Base-by-base conservation (phyloP, 2,329 filamentous ascomycete species). In the Endocalyx cinctus region DNA sequence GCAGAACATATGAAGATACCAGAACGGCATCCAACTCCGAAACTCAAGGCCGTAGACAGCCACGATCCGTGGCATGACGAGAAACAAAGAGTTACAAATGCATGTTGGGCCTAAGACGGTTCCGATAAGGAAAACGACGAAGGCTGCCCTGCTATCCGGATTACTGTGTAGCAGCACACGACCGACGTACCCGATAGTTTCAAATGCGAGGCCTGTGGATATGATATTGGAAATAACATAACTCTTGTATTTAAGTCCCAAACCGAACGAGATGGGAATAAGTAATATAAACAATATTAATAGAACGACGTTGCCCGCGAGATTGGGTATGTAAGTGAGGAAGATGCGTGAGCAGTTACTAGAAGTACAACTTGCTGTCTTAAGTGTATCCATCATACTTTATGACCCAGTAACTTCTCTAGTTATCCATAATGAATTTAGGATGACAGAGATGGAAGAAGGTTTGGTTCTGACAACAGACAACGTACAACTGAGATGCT, bases 91-190 rank as follows among this genome's bases (percentile, higher is more conserved):
- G 10, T 58, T 54, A 10, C 60, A 61, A 40, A 72, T 60, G 25
- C 70, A 53, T 3, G 63, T 65, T 12, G 70, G 66, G 1, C 69
- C 71, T 22, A 70, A 48, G 14, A 66, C 52, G 2, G 67, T 70
- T 13, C 70, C 70, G 10, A 70, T 42, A 19, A 73, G 48, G 35
- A 58, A 70, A 5, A 74, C 42, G 10, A 60, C 51, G 40, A 72
- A 70, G 37, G 54, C 60, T 4, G 50, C 47, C 29, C 55, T 52
- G 37, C 50, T 60, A 25, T 54, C 51, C 7, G 48, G 46, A 17
- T 57, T 43, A 6, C 45, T 50, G 26, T 57, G 55, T 10, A 72
- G 57, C 18, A 72, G 46, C 6, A 73, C 35, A 23, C 66, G 62
- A 4, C 67, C 69, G 11, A 63, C 51, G 39, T 72, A 73, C 11